Evolutionary conservation across 192 early-diverging fungal species (phyloP).

Genomic region (Neocallimastix lanati): DNA sequence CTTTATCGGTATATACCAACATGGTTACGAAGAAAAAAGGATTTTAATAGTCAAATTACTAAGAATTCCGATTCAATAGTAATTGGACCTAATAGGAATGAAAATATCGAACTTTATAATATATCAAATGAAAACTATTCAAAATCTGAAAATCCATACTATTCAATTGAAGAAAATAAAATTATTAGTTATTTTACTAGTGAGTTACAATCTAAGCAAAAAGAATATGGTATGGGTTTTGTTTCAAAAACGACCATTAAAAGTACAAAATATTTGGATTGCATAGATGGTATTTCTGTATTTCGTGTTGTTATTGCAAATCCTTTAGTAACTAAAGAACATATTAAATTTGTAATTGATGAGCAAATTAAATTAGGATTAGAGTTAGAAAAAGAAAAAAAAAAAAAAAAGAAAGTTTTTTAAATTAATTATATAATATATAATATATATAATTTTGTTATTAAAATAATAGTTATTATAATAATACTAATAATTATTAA

Average conservation of each 20-base stretch:
- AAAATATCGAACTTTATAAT: neutral
- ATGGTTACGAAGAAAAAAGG: conserved; percentile 10
- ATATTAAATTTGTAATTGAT: conserved; percentile 20
- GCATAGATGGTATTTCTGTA: conserved; percentile 13
- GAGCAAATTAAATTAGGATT: conserved; percentile 16
- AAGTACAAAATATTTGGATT: neutral
- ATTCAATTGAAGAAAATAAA: neutral
- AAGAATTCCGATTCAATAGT: neutral
- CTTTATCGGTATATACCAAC: conserved; percentile 25
- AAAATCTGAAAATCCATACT: neutral
- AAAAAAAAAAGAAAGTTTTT: too few relatives aligned
- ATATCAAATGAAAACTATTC: conserved; percentile 3
- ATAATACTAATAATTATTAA: too few relatives aligned
- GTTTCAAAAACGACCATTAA: conserved; percentile 19
- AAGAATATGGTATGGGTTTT: conserved; percentile 9
- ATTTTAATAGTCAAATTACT: neutral
- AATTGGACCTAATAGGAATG: neutral
- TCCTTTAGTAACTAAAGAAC: conserved; percentile 28
- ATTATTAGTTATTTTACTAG: neutral
- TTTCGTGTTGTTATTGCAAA: conserved; percentile 35
- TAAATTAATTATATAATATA: too few relatives aligned
- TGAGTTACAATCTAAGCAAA: neutral
- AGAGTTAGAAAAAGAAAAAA: conserved; percentile 13
- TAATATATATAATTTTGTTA: too few relatives aligned
- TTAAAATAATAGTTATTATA: too few relatives aligned